Base-by-base conservation (phyloP, 306 rosid genomes). In the Sindora glabra region DNA sequence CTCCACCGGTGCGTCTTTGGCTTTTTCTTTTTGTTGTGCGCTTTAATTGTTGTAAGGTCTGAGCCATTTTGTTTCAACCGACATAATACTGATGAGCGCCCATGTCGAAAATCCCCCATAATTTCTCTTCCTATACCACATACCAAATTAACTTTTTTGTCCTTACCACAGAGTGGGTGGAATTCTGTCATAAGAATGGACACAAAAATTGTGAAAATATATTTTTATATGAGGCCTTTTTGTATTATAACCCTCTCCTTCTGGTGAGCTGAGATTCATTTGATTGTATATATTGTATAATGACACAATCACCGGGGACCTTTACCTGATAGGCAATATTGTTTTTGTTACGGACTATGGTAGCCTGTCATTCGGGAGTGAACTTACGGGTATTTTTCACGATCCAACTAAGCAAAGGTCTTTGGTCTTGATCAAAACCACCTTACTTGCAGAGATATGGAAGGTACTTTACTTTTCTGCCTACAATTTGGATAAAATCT, bases 161-260 rank as follows among this genome's bases (percentile, higher is more conserved):
- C n/a, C n/a, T 15, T 65, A 32, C 50, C 38, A 26, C 73, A 81
- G 88, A 57, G 78, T 52, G 81, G 84, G 51, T 82, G 84, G 88
- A 79, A 78, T 62, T 82, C 88, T 56, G 88, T 82, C 11, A 82
- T 82, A 84, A 68, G 88, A 67, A 82, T 82, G 88, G 72, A 84
- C 30, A 77, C 34, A 15, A 82, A 82, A n/a, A n/a, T 68, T 41
- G 74, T 63, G 68, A 80, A 25, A 82, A 82, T 79, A 61, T 82
- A 48, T 82, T 82, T 77, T 62, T 82, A 22, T 82, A 82, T 0
- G 88, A 82, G 65, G 84, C 88, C 21, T 82, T 82, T 82, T 68
- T 82, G 61, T 82, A 82, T 64, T 82, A 82, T 40, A 82, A 82
- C 59, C 84, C 88, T 56, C 88, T 78, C 40, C 88, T 82, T 61